Percentiles rank a stretch among this genome's conserved stretches.
Evolutionary conservation across 345 rosid genomes (phyloP).

Genomic region (Populus davidiana): DNA sequence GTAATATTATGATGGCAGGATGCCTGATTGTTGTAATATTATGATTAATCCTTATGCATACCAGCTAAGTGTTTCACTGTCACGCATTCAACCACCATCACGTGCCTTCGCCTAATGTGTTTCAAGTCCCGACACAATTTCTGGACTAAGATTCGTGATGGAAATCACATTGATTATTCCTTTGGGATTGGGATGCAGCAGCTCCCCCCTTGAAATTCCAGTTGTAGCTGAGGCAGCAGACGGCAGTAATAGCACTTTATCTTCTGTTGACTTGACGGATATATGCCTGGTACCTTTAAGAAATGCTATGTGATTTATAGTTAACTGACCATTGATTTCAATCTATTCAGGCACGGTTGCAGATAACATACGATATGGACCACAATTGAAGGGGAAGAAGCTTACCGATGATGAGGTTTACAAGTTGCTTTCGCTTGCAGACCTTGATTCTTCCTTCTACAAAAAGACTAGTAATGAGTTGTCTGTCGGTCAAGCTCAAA

Average conservation of each 20-base stretch:
- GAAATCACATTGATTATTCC: neutral
- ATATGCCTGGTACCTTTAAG: neutral
- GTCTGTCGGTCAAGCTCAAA: slow-evolving; percentile 88
- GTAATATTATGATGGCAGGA: neutral
- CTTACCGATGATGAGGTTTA: slow-evolving; percentile 49
- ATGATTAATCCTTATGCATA: neutral
- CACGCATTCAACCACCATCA: neutral
- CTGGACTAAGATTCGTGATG: neutral
- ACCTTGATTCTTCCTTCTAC: slow-evolving; percentile 59
- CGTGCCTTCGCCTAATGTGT: neutral
- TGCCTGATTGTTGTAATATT: neutral
- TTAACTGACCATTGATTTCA: neutral
- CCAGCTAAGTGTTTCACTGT: neutral
- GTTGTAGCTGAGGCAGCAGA: neutral
- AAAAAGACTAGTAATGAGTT: slow-evolving; percentile 54
- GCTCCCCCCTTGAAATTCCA: neutral
- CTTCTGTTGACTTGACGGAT: neutral
- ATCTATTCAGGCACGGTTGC: slow-evolving; percentile 62
- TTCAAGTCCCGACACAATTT: too few species aligned
- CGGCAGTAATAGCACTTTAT: neutral
- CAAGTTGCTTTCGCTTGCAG: slow-evolving; percentile 66
- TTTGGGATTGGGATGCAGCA: neutral
- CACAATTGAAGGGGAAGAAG: slow-evolving; percentile 63
- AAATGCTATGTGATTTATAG: neutral
- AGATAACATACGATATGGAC: slow-evolving; percentile 79